Percentiles rank a stretch among this genome's conserved stretches.
Conservation (phyloP, 2,329 filamentous ascomycete genomes). For the Botryosphaeria agaves region DNA sequence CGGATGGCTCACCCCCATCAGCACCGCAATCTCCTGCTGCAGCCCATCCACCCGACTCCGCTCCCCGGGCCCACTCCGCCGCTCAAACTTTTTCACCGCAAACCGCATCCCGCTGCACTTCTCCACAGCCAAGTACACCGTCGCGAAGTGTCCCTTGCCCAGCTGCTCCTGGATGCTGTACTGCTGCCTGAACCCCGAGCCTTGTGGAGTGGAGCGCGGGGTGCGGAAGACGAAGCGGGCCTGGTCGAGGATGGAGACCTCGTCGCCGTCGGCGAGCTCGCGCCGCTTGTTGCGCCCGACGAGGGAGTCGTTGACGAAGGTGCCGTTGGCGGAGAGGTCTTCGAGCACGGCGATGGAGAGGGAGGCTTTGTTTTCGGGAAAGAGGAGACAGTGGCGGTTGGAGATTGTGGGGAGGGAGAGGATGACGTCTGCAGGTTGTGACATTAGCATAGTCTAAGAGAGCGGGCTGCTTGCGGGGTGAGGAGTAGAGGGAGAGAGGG, state of each 20-base stretch:
- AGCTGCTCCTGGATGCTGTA: constrained; percentile 73
- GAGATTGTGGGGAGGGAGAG: constrained; percentile 68
- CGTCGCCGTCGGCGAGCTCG: constrained; percentile 76
- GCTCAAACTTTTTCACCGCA: constrained; percentile 91
- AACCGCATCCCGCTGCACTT: constrained; percentile 66
- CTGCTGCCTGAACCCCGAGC: constrained; percentile 68
- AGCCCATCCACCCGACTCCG: constrained; percentile 68
- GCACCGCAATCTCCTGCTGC: constrained; percentile 87
- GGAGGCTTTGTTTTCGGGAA: constrained; percentile 41
- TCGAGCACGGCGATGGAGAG: constrained; percentile 58
- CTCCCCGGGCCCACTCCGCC: constrained; percentile 65
- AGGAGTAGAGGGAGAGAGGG: no score
- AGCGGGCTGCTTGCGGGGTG: no score
- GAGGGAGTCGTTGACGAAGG: constrained; percentile 83
- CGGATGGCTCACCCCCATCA: constrained; percentile 94
- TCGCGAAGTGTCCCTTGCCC: constrained; percentile 89
- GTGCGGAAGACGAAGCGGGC: constrained; percentile 87
- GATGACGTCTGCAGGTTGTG: constrained; percentile 46
- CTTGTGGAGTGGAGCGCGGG: constrained; percentile 53
- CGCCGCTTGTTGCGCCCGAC: constrained; percentile 84
- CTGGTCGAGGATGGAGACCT: constrained; percentile 72
- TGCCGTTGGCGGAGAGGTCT: constrained; percentile 90
- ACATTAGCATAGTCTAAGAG: not conserved
- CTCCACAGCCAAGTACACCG: constrained; percentile 82
- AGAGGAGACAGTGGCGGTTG: constrained; percentile 64